Evolutionary conservation across 2,329 filamentous ascomycete species (phyloP).

Genomic region (Remersonia thermophila): DNA sequence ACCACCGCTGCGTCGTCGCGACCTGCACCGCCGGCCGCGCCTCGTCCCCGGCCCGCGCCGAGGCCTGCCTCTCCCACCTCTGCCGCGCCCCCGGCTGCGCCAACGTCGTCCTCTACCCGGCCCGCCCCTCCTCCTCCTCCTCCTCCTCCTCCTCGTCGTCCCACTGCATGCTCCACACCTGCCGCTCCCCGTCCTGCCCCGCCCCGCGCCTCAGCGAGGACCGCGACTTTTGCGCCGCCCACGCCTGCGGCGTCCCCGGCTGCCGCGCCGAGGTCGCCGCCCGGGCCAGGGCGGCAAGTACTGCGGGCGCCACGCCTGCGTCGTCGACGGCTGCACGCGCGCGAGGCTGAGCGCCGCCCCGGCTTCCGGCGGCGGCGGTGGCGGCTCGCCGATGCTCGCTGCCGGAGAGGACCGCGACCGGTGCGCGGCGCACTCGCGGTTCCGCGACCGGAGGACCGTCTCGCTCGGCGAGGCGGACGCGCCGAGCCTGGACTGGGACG

Average conservation of each 20-base stretch:
- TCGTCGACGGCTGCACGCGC: slow-evolving; percentile 1
- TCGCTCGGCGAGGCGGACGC: neutral
- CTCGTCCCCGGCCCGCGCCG: neutral
- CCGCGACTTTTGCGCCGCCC: slow-evolving; percentile 5
- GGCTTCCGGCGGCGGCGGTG: too few species aligned
- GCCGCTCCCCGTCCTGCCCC: neutral
- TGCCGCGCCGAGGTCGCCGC: slow-evolving; percentile 1
- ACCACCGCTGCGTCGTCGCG: slow-evolving; percentile 11
- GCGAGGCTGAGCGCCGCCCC: slow-evolving; percentile 2
- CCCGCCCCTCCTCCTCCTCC: neutral
- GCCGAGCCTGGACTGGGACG: neutral
- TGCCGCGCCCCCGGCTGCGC: slow-evolving; percentile 1
- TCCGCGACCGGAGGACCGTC: neutral
- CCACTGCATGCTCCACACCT: slow-evolving; percentile 2
- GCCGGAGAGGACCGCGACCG: slow-evolving; percentile 2
- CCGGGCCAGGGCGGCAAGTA: neutral
- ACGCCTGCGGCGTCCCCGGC: slow-evolving; percentile 2
- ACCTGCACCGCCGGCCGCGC: slow-evolving; percentile 5
- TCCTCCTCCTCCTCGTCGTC: too few species aligned
- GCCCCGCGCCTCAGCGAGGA: neutral
- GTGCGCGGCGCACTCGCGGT: slow-evolving; percentile 5
- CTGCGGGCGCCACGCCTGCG: slow-evolving; percentile 8
- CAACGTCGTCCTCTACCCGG: neutral
- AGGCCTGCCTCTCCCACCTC: neutral
- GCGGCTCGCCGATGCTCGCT: slow-evolving; percentile 1